Base-by-base conservation (phyloP, 2,329 filamentous ascomycete genomes). In the Delphinella strobiligena region DNA sequence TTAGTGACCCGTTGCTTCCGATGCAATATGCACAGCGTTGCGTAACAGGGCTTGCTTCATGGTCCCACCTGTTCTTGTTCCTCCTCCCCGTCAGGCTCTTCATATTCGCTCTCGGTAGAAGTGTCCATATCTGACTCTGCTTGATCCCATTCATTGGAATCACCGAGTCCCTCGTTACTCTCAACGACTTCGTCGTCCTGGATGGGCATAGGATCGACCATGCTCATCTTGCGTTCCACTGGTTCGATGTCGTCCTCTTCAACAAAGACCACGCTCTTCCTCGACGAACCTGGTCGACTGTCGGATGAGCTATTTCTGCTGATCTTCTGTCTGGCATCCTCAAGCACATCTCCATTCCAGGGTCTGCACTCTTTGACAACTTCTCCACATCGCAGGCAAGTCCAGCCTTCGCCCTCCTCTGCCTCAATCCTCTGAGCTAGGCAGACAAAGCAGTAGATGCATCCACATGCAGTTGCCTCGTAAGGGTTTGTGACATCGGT, bases 401-500 rank as follows among this genome's bases (percentile, higher is more conserved):
- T 74, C 86, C 88, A 95, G 2, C 89, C 89, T 54, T 95, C 86
- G 22, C 89, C 91, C 57, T 95, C 89, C 61, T 96, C 89, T 4
- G 80, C 77, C 60, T 95, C 89, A 32, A 98, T 71, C 44, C 84
- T 77, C 42, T 87, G 85, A 3, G 88, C 86, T n/a, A 96, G 63
- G 54, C 91, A 98, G 14, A 93, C 85, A 56, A 93, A 98, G 61
- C 91, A 98, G 63, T 96, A 98, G 43, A 95, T 71, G 59, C 88
- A 94, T 1, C 82, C 82, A 53, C 91, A 98, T 1, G 86, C 80
- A 2, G 88, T 75, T 1, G 87, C 77, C 62, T 94, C 86, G 58
- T 98, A 98, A 0, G 91, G 88, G 56, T 96, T 98, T 4, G 89
- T 95, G 45, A 96, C 80, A 53, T 96, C 91, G 1, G 88, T 95